These are phyloP conservation scores for Cercospora canescens DNA, from an alignment of 2,329 filamentous ascomycete species.

Conservation along the genomic window DNA sequence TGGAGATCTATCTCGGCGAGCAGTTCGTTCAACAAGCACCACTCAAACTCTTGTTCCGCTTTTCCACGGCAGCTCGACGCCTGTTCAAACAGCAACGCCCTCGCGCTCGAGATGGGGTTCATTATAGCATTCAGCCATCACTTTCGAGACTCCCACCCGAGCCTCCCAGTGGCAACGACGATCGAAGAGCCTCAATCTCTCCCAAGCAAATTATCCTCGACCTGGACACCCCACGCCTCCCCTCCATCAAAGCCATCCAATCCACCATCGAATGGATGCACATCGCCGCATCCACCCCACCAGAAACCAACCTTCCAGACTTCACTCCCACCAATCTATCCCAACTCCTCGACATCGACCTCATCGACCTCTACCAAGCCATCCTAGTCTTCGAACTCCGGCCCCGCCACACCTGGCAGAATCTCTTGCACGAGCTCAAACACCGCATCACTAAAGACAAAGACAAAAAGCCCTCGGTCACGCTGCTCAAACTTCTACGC, in stretches of 20 bases:
- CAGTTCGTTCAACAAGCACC: constrained; percentile 14
- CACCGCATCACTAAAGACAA: neutral
- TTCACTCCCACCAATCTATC: neutral
- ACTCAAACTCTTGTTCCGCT: constrained; percentile 13
- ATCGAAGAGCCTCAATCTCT: neutral
- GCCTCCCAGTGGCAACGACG: neutral
- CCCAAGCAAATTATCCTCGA: neutral
- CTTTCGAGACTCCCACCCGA: neutral
- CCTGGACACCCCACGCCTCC: neutral
- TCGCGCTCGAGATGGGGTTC: neutral
- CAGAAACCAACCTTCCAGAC: neutral
- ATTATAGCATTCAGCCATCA: neutral
- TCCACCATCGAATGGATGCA: constrained; percentile 10
- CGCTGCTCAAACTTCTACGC: neutral
- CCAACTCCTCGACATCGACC: neutral
- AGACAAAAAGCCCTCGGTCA: neutral
- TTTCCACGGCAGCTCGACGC: constrained; percentile 12
- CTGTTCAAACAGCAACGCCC: neutral
- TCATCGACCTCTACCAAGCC: constrained; percentile 9
- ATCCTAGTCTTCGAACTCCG: neutral
- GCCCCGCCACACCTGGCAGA: neutral
- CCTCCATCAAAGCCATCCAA: neutral
- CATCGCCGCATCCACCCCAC: neutral
- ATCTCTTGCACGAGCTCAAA: neutral
- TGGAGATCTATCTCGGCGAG: constrained; percentile 14